These are phyloP conservation scores for Xylaria curta DNA, from an alignment of 495 filamentous ascomycete genomes.

Conservation along the genomic window DNA sequence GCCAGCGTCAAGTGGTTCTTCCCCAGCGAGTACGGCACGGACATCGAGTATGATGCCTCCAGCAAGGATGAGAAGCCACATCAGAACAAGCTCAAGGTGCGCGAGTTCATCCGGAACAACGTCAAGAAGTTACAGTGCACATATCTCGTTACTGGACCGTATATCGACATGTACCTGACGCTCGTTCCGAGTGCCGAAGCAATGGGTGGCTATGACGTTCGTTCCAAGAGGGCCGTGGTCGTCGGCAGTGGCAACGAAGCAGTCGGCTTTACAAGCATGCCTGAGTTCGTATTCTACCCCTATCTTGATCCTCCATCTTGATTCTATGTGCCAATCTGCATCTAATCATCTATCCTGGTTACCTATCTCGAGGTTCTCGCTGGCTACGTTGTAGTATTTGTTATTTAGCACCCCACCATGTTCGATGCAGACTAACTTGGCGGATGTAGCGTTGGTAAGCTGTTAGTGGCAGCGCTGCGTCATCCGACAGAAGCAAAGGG, in stretches of 20 bases:
- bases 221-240: constrained; percentile 62
- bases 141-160: constrained; percentile 75
- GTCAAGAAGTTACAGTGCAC: constrained; percentile 64
- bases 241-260: constrained; percentile 61
- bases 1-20: constrained; percentile 68
- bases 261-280: constrained; percentile 70
- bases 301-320: not conserved
- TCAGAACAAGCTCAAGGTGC: constrained; percentile 71
- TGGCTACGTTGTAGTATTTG: not conserved
- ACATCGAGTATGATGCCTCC: constrained; percentile 68
- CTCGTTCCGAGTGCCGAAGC: constrained; percentile 40
- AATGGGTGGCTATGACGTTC: constrained; percentile 62
- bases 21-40: constrained; percentile 77
- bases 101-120: constrained; percentile 60
- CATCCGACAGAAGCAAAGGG: constrained; percentile 59
- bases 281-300: constrained; percentile 60
- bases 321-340: not conserved
- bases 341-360: not conserved
- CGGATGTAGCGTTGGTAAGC: constrained; percentile 63
- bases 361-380: not conserved
- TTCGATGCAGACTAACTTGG: constrained; percentile 20
- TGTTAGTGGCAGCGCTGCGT: constrained; percentile 65
- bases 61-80: constrained; percentile 70
- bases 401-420: not conserved
- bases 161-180: constrained; percentile 68